Evolutionary conservation across 768 basidiomycete genomes (phyloP), one percentile per base, ranked within the genome.

Genomic region (Lactifluus volemus): DNA sequence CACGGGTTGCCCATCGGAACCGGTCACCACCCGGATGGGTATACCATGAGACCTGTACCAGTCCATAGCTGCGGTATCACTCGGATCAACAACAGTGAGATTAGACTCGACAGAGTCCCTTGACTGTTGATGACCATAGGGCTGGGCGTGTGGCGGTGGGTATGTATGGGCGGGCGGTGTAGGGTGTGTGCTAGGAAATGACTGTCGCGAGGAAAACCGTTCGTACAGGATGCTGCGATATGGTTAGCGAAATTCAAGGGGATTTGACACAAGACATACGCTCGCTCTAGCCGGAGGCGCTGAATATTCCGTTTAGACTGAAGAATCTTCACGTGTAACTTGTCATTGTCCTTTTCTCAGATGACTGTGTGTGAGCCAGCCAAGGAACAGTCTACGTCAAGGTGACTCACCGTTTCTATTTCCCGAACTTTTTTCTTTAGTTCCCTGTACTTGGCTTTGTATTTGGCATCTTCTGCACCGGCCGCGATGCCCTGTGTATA

Each of bases 351-450:
- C 91, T 93, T 69, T 47, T 39, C n/a, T 19, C 32, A 52, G 36
- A 29, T 47, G 51, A 44, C 44, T 10, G 58, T 39, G n/a, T 10
- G 58, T 39, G n/a, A 52, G 55, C 49, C 54, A 30, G 50, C 49
- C 57, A 55, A 17, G 38, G 25, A 25, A 25, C 45, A 17, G 54
- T 58, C 41, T 5, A 41, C 42, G 19, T 45, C 38, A 48, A 41
- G 45, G 47, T 9, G 67, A 81, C 86, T 67, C 62, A 90, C 91
- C 36, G 78, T 73, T 75, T 93, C 91, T 65, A 92, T 88, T 73
- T 92, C 89, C 70, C 84, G 87, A 60, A 92, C 89, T 75, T 91
- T 92, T 74, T 85, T 81, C 73, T 89, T 92, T 65, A 93, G 77
- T 60, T 93, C 90, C 72, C 84, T 89, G 77, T 92, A 93, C 74